These are phyloP conservation scores for Globisporangium viniferum DNA, from an alignment of 352 stramenopile genomes.

Conservation along the genomic window DNA sequence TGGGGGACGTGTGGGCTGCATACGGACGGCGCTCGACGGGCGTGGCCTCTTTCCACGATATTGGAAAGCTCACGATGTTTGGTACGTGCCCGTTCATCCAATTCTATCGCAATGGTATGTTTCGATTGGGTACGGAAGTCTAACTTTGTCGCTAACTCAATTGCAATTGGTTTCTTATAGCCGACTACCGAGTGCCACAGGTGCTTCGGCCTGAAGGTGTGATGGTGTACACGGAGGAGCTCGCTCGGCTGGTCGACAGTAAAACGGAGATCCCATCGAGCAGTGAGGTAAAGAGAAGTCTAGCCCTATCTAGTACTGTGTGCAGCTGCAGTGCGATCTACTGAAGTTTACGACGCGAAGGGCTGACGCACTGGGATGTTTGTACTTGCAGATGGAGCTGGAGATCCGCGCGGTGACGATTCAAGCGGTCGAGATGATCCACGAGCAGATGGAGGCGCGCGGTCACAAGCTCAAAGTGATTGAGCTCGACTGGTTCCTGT, in stretches of 20 bases:
- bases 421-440: conserved; percentile 77
- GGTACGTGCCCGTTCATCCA: conserved; percentile 27
- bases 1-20: conserved; percentile 84
- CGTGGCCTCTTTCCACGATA: conserved; percentile 71
- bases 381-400: conserved; percentile 54
- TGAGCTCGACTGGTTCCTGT: conserved; percentile 87
- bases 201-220: conserved; percentile 69
- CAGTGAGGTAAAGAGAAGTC: conserved; percentile 38
- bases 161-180: conserved; percentile 20
- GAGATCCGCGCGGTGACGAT: conserved; percentile 84
- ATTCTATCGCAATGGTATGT: neutral
- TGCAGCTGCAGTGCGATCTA: neutral
- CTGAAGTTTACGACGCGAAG: neutral
- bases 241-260: conserved; percentile 47
- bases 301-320: neutral
- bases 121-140: neutral
- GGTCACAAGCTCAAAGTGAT: conserved; percentile 59
- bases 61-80: conserved; percentile 88
- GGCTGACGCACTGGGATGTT: neutral
- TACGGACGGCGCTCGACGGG: conserved; percentile 56
- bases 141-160: neutral
- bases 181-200: conserved; percentile 87
- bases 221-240: conserved; percentile 52
- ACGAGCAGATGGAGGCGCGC: conserved; percentile 27
- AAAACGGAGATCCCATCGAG: conserved; percentile 58